Conservation (phyloP, 108 stramenopile species). For the Chaetoceros muelleri region DNA sequence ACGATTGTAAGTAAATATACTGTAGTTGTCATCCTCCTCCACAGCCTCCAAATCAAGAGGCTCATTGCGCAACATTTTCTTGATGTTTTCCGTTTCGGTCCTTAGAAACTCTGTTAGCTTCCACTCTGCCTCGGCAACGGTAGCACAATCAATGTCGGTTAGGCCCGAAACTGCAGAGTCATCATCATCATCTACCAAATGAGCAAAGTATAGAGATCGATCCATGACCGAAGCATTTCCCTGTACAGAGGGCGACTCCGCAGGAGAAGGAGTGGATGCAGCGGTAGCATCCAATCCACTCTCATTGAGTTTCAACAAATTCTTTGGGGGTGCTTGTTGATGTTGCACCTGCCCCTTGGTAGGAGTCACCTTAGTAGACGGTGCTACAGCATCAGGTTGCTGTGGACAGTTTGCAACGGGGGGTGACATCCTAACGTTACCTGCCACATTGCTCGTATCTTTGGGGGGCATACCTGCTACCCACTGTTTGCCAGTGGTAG, state of each 20-base stretch:
- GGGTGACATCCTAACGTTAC: too few species aligned
- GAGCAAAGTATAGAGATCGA: neutral
- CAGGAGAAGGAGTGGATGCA: neutral
- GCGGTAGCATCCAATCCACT: neutral
- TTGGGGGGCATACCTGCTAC: neutral
- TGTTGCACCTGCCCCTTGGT: too few species aligned
- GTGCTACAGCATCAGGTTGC: neutral
- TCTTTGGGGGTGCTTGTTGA: too few species aligned
- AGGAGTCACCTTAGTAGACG: neutral
- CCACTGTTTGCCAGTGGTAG: neutral
- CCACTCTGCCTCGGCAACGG: slow-evolving; percentile 5
- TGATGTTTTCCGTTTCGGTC: slow-evolving; percentile 34
- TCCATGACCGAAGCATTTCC: neutral
- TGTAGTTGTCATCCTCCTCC: neutral
- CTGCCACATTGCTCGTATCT: neutral
- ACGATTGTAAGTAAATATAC: neutral
- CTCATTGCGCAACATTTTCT: slow-evolving; percentile 13
- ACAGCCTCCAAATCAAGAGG: neutral
- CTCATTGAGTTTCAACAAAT: neutral
- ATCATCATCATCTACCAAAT: neutral
- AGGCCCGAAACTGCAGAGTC: neutral
- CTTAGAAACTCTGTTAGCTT: slow-evolving; percentile 26
- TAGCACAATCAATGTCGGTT: neutral
- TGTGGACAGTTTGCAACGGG: too few species aligned
- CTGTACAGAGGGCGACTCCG: neutral